Evolutionary conservation across 441 rosid genomes (phyloP).

Genomic region (Erodium chrysanthum): DNA sequence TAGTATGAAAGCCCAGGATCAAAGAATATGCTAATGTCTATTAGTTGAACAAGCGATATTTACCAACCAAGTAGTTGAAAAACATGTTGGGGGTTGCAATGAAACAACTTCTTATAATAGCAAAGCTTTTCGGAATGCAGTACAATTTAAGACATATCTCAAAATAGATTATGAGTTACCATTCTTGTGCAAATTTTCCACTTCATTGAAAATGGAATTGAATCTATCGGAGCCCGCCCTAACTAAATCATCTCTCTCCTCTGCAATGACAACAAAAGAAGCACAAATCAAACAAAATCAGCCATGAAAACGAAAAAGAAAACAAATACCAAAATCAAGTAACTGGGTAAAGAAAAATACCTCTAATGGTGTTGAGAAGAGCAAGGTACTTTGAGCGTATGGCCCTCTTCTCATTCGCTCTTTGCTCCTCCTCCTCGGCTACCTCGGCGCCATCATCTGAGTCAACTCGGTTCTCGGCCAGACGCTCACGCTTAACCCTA

Average conservation of each 20-base stretch:
- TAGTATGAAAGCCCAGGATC: background rate
- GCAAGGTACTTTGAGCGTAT: slow-evolving; percentile 22
- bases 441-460: slow-evolving; percentile 5
- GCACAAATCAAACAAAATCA: background rate
- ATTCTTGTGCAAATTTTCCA: slow-evolving; percentile 17
- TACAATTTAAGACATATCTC: background rate
- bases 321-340: background rate
- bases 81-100: too few relatives aligned
- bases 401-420: slow-evolving; percentile 11
- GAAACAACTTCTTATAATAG: too few relatives aligned
- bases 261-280: background rate
- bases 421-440: slow-evolving; percentile 13
- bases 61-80: too few relatives aligned
- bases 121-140: too few relatives aligned
- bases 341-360: slow-evolving; percentile 1
- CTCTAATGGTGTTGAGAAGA: slow-evolving; percentile 18
- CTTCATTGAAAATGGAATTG: slow-evolving; percentile 19
- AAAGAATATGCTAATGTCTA: background rate
- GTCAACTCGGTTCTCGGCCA: background rate
- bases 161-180: background rate
- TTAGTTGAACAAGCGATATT: too few relatives aligned
- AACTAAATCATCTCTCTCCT: slow-evolving; percentile 20
- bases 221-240: slow-evolving; percentile 19
- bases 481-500: slow-evolving; percentile 13
- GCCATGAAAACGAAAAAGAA: background rate